Evolutionary conservation across 345 rosid species (phyloP).

Genomic region (Durio zibethinus): DNA sequence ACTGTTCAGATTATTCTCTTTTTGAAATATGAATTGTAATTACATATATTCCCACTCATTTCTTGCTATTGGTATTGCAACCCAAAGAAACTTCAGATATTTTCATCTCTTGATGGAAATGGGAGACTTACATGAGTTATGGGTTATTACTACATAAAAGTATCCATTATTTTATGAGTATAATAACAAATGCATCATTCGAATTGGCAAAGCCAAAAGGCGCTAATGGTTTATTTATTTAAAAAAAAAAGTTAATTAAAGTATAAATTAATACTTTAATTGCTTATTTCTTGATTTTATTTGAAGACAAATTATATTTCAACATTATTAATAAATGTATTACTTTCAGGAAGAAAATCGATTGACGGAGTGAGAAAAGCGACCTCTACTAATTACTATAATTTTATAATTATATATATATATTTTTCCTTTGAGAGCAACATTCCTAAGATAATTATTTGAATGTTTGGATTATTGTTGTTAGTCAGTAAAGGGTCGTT

Average conservation of each 20-base stretch:
- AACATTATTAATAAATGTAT: too few relatives aligned
- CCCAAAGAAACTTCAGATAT: too few relatives aligned
- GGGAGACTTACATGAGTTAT: not conserved
- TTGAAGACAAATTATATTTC: too few relatives aligned
- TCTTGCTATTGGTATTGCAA: not conserved
- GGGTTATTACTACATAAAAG: not conserved
- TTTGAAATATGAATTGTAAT: not conserved
- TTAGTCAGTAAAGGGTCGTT: not conserved
- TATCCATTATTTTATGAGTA: too few relatives aligned
- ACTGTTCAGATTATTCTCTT: not conserved
- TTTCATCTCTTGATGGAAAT: not conserved
- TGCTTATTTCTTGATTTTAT: not conserved
- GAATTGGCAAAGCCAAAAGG: not conserved
- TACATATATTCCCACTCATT: not conserved
- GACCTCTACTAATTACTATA: too few relatives aligned
- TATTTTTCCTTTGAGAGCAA: not conserved
- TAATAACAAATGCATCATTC: too few relatives aligned
- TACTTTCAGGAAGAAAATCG: too few relatives aligned
- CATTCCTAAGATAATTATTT: not conserved
- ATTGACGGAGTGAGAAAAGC: too few relatives aligned
- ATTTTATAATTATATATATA: not conserved
- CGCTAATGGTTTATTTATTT: not conserved
- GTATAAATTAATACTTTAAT: not conserved
- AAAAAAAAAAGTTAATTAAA: too few relatives aligned
- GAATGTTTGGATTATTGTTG: not conserved